Percentiles rank a stretch among this genome's conserved stretches.
Conservation (phyloP, 345 rosid species). For the Hibiscus tridactylites region DNA sequence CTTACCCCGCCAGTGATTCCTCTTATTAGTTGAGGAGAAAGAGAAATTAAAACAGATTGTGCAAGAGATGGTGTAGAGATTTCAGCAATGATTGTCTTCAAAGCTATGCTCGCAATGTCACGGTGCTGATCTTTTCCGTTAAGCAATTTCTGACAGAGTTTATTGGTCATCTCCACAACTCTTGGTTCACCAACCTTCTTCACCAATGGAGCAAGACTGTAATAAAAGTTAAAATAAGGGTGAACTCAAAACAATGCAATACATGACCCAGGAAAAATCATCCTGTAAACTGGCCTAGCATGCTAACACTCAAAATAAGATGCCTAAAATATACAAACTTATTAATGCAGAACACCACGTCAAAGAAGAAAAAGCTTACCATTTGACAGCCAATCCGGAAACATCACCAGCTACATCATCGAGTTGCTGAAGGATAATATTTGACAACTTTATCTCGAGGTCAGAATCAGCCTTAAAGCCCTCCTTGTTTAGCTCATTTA, state of each 20-base stretch:
- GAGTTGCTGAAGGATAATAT: constrained; percentile 78
- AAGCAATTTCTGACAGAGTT: constrained; percentile 69
- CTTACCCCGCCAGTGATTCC: constrained; percentile 77
- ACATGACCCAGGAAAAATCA: background rate
- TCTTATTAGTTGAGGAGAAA: constrained; percentile 66
- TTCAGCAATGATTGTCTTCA: constrained; percentile 83
- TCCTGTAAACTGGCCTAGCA: background rate
- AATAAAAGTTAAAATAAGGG: constrained; percentile 16
- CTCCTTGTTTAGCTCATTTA: constrained; percentile 89
- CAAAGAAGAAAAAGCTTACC: constrained; percentile 33
- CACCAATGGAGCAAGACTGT: constrained; percentile 95
- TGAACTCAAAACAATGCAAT: background rate
- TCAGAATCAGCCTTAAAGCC: constrained; percentile 74
- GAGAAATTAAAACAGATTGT: constrained; percentile 57
- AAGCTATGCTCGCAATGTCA: constrained; percentile 96
- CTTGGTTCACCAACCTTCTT: constrained; percentile 75
- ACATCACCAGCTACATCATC: constrained; percentile 99
- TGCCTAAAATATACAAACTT: background rate
- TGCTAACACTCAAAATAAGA: background rate
- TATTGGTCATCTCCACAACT: constrained; percentile 82
- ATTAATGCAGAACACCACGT: background rate
- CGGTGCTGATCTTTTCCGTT: constrained; percentile 93
- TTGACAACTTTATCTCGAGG: constrained; percentile 72
- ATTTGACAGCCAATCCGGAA: constrained; percentile 98
- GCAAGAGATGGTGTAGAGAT: constrained; percentile 56